Evolutionary conservation across 495 filamentous ascomycete genomes (phyloP).

Genomic region (Neurospora sp.): DNA sequence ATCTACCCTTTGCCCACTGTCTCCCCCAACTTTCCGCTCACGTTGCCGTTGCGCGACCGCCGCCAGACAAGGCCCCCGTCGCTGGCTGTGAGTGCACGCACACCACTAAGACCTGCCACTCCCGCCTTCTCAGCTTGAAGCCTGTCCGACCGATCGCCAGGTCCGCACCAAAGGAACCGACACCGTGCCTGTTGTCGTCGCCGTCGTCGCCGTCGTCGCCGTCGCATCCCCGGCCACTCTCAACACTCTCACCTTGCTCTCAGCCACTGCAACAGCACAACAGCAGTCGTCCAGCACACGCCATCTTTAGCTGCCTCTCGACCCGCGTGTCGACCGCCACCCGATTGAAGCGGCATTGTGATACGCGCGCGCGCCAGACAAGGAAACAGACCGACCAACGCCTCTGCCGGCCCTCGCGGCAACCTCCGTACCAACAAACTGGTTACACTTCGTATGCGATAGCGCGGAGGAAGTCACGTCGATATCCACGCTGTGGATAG

Average conservation of each 20-base stretch:
- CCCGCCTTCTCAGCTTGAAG: neutral
- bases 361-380: slow-evolving; percentile 5
- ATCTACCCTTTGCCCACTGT: neutral
- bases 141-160: neutral
- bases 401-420: slow-evolving; percentile 1
- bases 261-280: neutral
- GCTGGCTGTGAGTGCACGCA: neutral
- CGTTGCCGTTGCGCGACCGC: neutral
- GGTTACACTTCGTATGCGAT: slow-evolving; percentile 34
- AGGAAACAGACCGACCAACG: neutral
- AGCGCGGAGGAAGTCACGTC: slow-evolving; percentile 24
- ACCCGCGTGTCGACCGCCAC: slow-evolving; percentile 8
- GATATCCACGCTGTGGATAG: slow-evolving; percentile 43
- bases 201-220: slow-evolving; percentile 5
- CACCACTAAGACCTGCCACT: neutral
- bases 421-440: neutral
- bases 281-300: neutral
- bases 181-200: slow-evolving; percentile 1
- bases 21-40: neutral
- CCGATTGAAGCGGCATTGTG: slow-evolving; percentile 6
- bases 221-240: neutral
- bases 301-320: neutral
- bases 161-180: neutral
- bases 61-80: neutral
- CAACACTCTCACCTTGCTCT: neutral